Base-by-base conservation (phyloP, 2,329 filamentous ascomycete species). In the Aspergillus ruber region DNA sequence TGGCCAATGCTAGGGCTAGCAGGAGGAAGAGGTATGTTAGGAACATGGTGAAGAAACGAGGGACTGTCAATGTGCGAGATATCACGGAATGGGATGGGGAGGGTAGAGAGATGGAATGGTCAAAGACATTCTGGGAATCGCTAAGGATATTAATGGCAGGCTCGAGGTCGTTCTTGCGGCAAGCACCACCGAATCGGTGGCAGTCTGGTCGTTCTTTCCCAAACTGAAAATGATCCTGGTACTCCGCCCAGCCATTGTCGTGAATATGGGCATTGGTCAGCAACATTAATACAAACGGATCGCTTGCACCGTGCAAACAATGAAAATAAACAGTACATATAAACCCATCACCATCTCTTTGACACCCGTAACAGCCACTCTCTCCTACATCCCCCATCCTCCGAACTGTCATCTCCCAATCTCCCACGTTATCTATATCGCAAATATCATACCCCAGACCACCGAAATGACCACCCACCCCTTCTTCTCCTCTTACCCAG, bases 401-500 rank as follows among this genome's bases (percentile, higher is more conserved):
- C 17, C 33, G 17, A 7, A 4, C 29, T 33, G 7, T 33, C 29
- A n/a, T 33, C 10, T 33, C 29, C 13, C 13, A 13, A 6, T 33
- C 29, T 33, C 29, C 13, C n/a, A 35, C 33, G 15, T 15, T 3
- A 35, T 1, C 25, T 3, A 35, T 17, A 35, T 5, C 6, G 7
- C 36, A 2, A 2, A 20, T 18, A 5, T 17, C 6, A 10, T 9
- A 15, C 36, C 4, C 36, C 36, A 17, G 20, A 12, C 17, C 6
- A 18, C 33, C 8, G 15, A 36, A 36, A 36, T 36, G 33, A 3
- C 33, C 33, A 15, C n/a, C 33, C 4, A 36, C 15, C 20, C 6
- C 3, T 56, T 52, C 46, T 58, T 56, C 36, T 29, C 35, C 18
- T 38, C 38, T 9, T 60, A 54, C 46, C 51, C 45, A 2, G 38